Evolutionary conservation across 2,329 filamentous ascomycete genomes (phyloP).

Genomic region (Exophiala spinifera): DNA sequence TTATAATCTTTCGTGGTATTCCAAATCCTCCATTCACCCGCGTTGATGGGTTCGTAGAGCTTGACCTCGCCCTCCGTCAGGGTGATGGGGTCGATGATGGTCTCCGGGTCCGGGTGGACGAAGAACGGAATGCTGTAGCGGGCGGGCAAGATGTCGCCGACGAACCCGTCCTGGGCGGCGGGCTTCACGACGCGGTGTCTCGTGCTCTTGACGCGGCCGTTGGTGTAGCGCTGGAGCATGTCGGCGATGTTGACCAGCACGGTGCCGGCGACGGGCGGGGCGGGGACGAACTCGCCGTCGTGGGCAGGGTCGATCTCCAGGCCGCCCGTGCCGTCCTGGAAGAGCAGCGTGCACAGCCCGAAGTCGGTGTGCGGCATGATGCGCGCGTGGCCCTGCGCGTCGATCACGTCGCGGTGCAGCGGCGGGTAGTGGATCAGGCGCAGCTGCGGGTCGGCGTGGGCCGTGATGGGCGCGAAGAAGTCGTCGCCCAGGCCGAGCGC

Average conservation of each 20-base stretch:
- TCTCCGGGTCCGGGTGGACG: constrained; percentile 31
- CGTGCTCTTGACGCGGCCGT: constrained; percentile 51
- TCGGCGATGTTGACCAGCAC: constrained; percentile 54
- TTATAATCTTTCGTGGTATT: constrained; percentile 15
- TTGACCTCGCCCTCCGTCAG: constrained; percentile 16
- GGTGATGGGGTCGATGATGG: constrained; percentile 18
- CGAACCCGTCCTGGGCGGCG: constrained; percentile 21
- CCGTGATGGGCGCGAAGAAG: constrained; percentile 55
- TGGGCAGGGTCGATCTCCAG: constrained; percentile 40
- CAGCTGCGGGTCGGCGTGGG: constrained; percentile 44
- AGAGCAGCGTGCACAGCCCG: constrained; percentile 47
- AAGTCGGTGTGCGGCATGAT: constrained; percentile 40
- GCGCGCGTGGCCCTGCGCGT: constrained; percentile 12
- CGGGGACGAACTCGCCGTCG: constrained; percentile 20
- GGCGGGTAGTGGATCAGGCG: constrained; percentile 35
- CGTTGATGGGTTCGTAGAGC: constrained; percentile 19
- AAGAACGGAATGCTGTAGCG: constrained; percentile 35
- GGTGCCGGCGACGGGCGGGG: constrained; percentile 42
- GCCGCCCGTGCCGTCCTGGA: constrained; percentile 48
- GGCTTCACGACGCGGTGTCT: constrained; percentile 47
- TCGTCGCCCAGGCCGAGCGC: constrained; percentile 53
- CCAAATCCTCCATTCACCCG: constrained; percentile 21
- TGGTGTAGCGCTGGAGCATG: constrained; percentile 51
- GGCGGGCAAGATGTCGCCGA: constrained; percentile 19
- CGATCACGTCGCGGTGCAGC: constrained; percentile 32